Evolutionary conservation across 257 asterid species (phyloP).

Genomic region (Rhazya stricta): DNA sequence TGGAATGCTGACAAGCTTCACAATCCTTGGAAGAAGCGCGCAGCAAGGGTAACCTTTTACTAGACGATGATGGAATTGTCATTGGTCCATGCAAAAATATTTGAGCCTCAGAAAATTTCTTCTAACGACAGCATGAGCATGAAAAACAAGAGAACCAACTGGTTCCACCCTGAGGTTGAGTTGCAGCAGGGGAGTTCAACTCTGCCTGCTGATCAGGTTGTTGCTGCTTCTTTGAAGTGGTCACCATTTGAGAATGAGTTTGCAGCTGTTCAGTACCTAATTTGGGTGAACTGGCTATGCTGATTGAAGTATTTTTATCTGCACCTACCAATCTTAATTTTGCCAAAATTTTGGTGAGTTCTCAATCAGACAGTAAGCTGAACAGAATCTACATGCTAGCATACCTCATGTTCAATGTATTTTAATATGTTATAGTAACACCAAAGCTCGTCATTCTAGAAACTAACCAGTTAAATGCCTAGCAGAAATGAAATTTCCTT

Average conservation of each 20-base stretch:
- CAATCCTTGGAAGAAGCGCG: neutral
- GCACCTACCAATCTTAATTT: constrained; percentile 28
- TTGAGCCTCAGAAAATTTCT: neutral
- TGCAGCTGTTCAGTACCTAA: neutral
- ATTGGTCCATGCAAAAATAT: neutral
- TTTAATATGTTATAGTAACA: neutral
- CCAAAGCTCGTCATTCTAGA: neutral
- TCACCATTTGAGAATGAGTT: neutral
- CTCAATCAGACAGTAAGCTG: neutral
- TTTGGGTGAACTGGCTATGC: constrained; percentile 22
- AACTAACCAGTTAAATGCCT: neutral
- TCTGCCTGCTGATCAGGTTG: neutral
- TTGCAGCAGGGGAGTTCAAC: constrained; percentile 15
- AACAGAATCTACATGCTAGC: neutral
- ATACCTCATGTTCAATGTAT: neutral
- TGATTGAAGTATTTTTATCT: constrained; percentile 21
- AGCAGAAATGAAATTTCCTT: neutral
- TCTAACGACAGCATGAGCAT: constrained; percentile 25
- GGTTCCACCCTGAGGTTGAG: constrained; percentile 13
- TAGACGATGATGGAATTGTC: neutral
- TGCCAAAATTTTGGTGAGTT: neutral
- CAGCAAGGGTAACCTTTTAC: neutral
- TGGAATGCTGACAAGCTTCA: neutral
- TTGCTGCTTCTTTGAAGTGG: constrained; percentile 1
- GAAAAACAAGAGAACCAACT: constrained; percentile 37